Evolutionary conservation across 257 asterid genomes (phyloP).

Genomic region (Penstemon eatonii): DNA sequence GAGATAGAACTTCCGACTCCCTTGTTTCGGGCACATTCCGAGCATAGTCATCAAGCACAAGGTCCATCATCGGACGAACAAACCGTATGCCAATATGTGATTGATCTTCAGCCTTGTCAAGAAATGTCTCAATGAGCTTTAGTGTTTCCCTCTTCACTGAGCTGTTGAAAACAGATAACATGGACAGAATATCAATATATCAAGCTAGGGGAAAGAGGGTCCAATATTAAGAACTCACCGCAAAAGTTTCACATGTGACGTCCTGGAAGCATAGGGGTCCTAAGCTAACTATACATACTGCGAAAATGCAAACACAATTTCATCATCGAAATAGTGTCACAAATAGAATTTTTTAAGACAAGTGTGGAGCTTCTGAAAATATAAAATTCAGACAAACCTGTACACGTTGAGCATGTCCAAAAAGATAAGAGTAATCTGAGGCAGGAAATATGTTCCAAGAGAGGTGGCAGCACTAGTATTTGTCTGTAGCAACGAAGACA

Average conservation of each 20-base stretch:
- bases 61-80: slow-evolving; percentile 99
- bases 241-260: slow-evolving; percentile 87
- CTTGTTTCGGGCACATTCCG: slow-evolving; percentile 98
- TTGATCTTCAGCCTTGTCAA: slow-evolving; percentile 94
- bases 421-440: slow-evolving; percentile 82
- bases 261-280: slow-evolving; percentile 85
- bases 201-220: neutral
- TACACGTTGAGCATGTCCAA: slow-evolving; percentile 98
- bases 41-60: slow-evolving; percentile 93
- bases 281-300: slow-evolving; percentile 99
- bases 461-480: slow-evolving; percentile 92
- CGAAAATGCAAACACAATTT: slow-evolving; percentile 31
- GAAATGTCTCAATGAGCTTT: slow-evolving; percentile 92
- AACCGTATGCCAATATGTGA: slow-evolving; percentile 86
- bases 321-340: slow-evolving; percentile 14
- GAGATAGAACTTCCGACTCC: slow-evolving; percentile 98
- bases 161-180: slow-evolving; percentile 43
- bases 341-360: neutral
- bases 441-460: slow-evolving; percentile 81
- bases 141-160: slow-evolving; percentile 96
- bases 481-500: slow-evolving; percentile 50
- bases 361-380: neutral
- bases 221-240: slow-evolving; percentile 51
- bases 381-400: slow-evolving; percentile 46
- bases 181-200: slow-evolving; percentile 1